Evolutionary conservation across 352 stramenopile genomes (phyloP).

Genomic region (Phytophthora tubulina): DNA sequence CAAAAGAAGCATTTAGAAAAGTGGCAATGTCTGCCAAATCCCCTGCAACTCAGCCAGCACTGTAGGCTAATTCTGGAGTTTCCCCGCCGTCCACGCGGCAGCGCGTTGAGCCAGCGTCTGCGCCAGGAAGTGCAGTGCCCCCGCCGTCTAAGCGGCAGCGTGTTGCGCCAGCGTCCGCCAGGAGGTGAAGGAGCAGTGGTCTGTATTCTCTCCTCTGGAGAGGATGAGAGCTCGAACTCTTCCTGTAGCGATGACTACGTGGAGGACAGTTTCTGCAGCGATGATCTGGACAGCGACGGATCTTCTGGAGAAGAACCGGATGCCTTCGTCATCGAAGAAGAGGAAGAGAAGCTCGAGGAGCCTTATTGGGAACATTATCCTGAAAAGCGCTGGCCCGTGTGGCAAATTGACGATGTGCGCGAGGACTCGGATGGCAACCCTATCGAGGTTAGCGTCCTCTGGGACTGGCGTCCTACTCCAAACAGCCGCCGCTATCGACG

Average conservation of each 20-base stretch:
- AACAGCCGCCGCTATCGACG: neutral
- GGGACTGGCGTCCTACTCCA: conserved; percentile 5
- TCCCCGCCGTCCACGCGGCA: too few species aligned
- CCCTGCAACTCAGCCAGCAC: too few species aligned
- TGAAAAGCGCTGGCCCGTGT: neutral
- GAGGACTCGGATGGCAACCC: neutral
- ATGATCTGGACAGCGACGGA: conserved; percentile 8
- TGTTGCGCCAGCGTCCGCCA: too few species aligned
- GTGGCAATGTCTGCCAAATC: too few species aligned
- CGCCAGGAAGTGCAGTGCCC: too few species aligned
- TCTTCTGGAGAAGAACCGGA: neutral
- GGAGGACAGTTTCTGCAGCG: conserved; percentile 2
- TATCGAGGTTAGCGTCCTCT: conserved; percentile 7
- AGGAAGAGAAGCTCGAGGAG: neutral
- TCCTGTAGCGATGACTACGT: conserved; percentile 15
- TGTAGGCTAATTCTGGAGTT: too few species aligned
- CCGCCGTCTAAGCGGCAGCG: too few species aligned
- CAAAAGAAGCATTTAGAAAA: too few species aligned
- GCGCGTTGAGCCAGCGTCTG: too few species aligned
- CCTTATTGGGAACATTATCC: neutral
- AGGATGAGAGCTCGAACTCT: too few species aligned
- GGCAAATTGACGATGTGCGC: conserved; percentile 3
- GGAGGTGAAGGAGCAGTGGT: too few species aligned
- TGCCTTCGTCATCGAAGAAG: neutral
- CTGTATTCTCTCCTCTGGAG: too few species aligned